Evolutionary conservation across 1,284 basidiomycete species (phyloP), one percentile per base, ranked within the genome.

Genomic region (Ceratobasidium sp.): DNA sequence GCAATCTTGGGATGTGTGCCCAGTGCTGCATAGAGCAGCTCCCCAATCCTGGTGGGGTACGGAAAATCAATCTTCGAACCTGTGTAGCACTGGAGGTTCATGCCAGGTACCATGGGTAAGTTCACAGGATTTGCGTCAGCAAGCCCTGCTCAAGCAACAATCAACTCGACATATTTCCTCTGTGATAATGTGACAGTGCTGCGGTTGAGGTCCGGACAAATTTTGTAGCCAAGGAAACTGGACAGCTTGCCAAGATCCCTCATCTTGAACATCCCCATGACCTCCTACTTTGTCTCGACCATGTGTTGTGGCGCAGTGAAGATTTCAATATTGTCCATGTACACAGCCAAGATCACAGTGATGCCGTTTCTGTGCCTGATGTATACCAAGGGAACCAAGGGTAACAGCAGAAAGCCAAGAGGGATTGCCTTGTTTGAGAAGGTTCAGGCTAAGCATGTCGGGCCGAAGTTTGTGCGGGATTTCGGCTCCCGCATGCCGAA

Each of bases 1-100:
- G 64, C 64, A 69, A 69, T 69, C 23, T 69, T 47, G 23, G 64
- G 50, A 16, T 32, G 26, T 13, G 73, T 73, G 14, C 50, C 67
- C 11, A 74, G 32, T 54, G 62, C 62, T 6, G 71, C 57, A 46
- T 72, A 73, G 52, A 73, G 72, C 2, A 73, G 72, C 11, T 23
- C 30, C 1, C 72, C 70, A 28, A 73, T 69, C 5, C n/a, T 64
- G 13, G 49, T 52, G 8, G 54, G 23, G 38, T 73, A 73, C 9
- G 62, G 63, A 23, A 9, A 26, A 28, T 43, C 38, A 23, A 23
- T 14, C 8, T 23, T 9, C 21, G 13, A 8, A 18, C 55, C 55
- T 16, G 14, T 28, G 55, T 58, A 18, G 9, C 28, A 26, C 30
- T 11, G 16, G 7, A 58, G 55, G 8, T 28, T 9, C 7, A 26